A percentile compares a stretch with the other conserved stretches of the same genome.
phyloP scores from a whole-genome alignment of 805 yeast genomes.

The Kregervanrija fluxuum region DNA sequence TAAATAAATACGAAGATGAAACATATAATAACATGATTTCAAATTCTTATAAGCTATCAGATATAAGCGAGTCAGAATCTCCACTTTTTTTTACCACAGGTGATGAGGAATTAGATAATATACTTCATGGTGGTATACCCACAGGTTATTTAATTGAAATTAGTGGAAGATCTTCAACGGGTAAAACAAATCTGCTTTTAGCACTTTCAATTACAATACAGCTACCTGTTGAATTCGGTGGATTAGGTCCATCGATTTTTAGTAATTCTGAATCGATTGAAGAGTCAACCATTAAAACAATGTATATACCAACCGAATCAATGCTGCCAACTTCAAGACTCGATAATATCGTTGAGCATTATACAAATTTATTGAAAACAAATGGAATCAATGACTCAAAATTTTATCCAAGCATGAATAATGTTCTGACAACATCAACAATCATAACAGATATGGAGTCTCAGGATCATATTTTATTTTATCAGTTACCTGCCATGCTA shows the following conservation, averaged over 20 bases:
- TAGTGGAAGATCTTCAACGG: conserved; percentile 79
- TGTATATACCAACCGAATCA: conserved; percentile 77
- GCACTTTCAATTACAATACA: conserved; percentile 60
- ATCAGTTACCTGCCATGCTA: conserved; percentile 59
- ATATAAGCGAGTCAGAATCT: neutral
- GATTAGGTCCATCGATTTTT: conserved; percentile 31
- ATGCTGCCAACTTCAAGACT: conserved; percentile 61
- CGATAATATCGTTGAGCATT: conserved; percentile 32
- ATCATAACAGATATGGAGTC: conserved; percentile 48
- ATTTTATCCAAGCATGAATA: conserved; percentile 28
- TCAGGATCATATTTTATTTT: conserved; percentile 64
- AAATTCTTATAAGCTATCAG: neutral
- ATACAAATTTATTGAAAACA: conserved; percentile 24
- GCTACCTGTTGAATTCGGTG: conserved; percentile 38
- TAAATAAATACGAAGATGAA: conserved; percentile 10
- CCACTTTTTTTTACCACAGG: conserved; percentile 41
- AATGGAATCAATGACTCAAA: conserved; percentile 26
- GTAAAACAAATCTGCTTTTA: conserved; percentile 75
- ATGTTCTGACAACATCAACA: conserved; percentile 24
- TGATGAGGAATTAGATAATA: conserved; percentile 39
- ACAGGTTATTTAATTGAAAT: conserved; percentile 60
- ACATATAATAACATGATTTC: neutral
- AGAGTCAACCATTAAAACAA: conserved; percentile 30
- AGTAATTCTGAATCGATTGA: neutral
- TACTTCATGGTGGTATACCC: conserved; percentile 45